Base-by-base conservation (phyloP, 176 grass and related monocot genomes). In the Panicum miliaceum region DNA sequence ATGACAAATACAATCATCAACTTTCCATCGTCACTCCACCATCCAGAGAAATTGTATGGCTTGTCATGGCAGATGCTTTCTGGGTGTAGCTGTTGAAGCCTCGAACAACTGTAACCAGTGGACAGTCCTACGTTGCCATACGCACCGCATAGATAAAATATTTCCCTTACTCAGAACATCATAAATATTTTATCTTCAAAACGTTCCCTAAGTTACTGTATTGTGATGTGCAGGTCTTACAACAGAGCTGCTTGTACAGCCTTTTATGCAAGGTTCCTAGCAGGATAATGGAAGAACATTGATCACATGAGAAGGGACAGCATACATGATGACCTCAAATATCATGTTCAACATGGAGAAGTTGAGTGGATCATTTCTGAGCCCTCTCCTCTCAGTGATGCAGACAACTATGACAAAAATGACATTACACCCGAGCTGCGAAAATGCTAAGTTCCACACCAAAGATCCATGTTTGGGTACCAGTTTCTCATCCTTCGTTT, bases 41-140 rank as follows among this genome's bases (percentile, higher is more conserved):
- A 91, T 51, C 77, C 89, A 11, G 84, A 81, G 4, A 93, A 90
- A 23, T 87, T 81, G 50, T 65, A 71, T 64, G 75, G 67, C 71
- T 16, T 71, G 53, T 92, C 94, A 26, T 85, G 67, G 69, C 91
- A 94, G 16, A 72, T 25, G 23, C 20, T 61, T 4, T 75, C 84
- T 2, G 67, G 66, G 20, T 78, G 82, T 25, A 92, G 50, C 51
- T 68, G 52, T 14, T 87, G 78, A 22, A 82, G 29, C 78, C 89
- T 90, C 15, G 89, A 86, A 81, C 91, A 97, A 51, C 89, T 92
- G 82, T 97, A 92, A 56, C 89, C 87, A 3, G 66, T 92, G 22
- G 94, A 86, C 52, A 88, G 68, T 5, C 85, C 89, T 11, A 72
- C 84, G 3, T 85, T 87, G 13, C 91, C 91, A n/a, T 96, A 87